Conservation (phyloP, 2,329 filamentous ascomycete genomes). For the Penicillium sp. region DNA sequence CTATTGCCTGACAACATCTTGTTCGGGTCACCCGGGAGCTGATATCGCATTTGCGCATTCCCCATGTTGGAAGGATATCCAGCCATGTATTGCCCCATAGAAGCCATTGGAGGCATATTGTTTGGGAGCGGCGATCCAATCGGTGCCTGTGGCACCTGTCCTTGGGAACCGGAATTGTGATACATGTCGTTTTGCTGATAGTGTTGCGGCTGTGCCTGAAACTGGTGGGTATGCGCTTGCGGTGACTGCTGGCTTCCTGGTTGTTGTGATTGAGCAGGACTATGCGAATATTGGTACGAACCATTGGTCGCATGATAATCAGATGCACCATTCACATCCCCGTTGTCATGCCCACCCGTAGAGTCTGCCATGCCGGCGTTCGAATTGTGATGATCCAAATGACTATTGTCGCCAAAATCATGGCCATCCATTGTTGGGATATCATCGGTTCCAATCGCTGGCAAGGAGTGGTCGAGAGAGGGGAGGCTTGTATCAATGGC, state of each 20-base stretch:
- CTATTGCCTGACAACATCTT: constrained; percentile 60
- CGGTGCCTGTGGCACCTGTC: constrained; percentile 36
- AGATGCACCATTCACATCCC: constrained; percentile 35
- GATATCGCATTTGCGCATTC: constrained; percentile 51
- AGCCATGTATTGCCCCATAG: constrained; percentile 56
- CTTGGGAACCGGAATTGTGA: constrained; percentile 25
- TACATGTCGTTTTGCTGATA: constrained; percentile 35
- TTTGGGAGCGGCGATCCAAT: constrained; percentile 53
- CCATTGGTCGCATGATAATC: constrained; percentile 48
- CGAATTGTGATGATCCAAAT: constrained; percentile 17
- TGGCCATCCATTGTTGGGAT: constrained; percentile 31
- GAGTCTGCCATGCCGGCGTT: constrained; percentile 10
- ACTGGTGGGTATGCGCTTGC: constrained; percentile 26
- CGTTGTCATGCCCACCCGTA: constrained; percentile 18
- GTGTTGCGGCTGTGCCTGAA: constrained; percentile 26
- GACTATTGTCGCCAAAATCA: constrained; percentile 20
- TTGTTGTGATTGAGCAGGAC: constrained; percentile 37
- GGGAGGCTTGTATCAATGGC: constrained; percentile 27
- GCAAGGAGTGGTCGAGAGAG: constrained; percentile 27
- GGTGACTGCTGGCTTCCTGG: constrained; percentile 36
- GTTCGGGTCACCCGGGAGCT: constrained; percentile 48
- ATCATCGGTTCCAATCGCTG: constrained; percentile 29
- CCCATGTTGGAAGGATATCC: constrained; percentile 35
- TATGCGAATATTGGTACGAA: constrained; percentile 20
- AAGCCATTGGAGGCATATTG: constrained; percentile 47